Base-by-base conservation (phyloP, 768 basidiomycete species). In the Xerocomus potaroensis region DNA sequence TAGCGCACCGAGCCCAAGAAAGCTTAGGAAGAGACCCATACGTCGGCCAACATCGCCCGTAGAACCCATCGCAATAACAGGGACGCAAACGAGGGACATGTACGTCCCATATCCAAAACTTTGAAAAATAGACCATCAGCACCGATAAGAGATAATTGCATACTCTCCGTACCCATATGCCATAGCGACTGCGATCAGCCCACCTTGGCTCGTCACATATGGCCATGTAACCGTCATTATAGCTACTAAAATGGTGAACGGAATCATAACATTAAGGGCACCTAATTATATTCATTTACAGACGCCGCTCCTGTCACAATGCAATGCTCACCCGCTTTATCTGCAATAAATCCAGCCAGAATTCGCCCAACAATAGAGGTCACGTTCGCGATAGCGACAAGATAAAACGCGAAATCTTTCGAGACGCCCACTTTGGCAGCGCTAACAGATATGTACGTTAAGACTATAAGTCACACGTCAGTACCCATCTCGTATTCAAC, bases 201-300 rank as follows among this genome's bases (percentile, higher is more conserved):
- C 66, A 0, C 61, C 68, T 42, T 75, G 54, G 22, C 60, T 72
- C 32, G 57, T 64, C 0, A 75, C 75, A 59, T 79, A 83, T 1
- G 88, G 89, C 90, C 89, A 91, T 4, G 69, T 69, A 53, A 80
- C 81, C 0, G 87, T 86, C 35, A 83, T 56, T 23, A 79, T 62
- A 0, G 75, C 83, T 0, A 81, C 78, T 1, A 76, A 32, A 15
- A 73, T 46, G 1, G 79, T 82, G 27, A 81, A 79, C 0, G 86
- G 83, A 10, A 75, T 75, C 73, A 89, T 82, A 24, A 84, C 68
- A 50, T 84, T 90, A 53, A 88, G 69, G 0, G 78, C 62, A 14
- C 88, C 88, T 82, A 15, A 23, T 21, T 34, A 26, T 22, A 8
- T 4, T 21, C 10, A 22, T 48, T n/a, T n/a, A 5, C 45, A 16